Evolutionary conservation across 768 basidiomycete genomes (phyloP), one percentile per base, ranked within the genome.

Genomic region (Pleurotus ostreatus): DNA sequence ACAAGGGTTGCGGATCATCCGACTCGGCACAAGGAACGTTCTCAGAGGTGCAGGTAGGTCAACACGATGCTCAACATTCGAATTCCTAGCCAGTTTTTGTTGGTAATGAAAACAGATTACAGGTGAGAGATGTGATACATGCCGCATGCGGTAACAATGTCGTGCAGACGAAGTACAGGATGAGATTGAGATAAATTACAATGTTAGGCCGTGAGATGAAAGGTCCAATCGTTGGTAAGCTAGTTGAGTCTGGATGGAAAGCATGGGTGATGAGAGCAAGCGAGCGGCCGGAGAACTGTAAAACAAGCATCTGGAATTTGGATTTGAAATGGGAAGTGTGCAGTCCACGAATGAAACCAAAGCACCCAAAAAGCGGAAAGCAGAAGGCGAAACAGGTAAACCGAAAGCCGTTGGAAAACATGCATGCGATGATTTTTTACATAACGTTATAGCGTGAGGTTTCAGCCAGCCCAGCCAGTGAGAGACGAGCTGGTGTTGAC

Each of bases 401-500:
- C 13, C n/a, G 46, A 18, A 18, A 23, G 46, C 22, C n/a, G 20
- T 25, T 22, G 46, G 15, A 22, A 47, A 23, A 8, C 45, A 25
- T 25, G 30, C 30, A 44, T 16, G 41, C n/a, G n/a, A 44, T 44
- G 41, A 44, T n/a, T 16, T 43, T 66, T 48, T 11, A 66, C 66
- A 5, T 65, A 58, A 37, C n/a, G 20, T 44, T 44, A 44, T 7
- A 16, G 12, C 41, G 41, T 16, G 20, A 5, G 11, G 20, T 16
- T 58, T 71, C 67, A 77, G 11, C 78, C 78, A 43, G 80, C 77
- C 78, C 78, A 78, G 1, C 77, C 77, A 15, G 74, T 78, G 51
- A 79, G 68, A 5, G 78, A 79, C n/a, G 74, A 76, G 55, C 37
- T 18, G n/a, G 51, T 40, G 13, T 34, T 53, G 15, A 30, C 37